phyloP scores from a whole-genome alignment of 257 asterid species.

The Nicotiana otophora region DNA sequence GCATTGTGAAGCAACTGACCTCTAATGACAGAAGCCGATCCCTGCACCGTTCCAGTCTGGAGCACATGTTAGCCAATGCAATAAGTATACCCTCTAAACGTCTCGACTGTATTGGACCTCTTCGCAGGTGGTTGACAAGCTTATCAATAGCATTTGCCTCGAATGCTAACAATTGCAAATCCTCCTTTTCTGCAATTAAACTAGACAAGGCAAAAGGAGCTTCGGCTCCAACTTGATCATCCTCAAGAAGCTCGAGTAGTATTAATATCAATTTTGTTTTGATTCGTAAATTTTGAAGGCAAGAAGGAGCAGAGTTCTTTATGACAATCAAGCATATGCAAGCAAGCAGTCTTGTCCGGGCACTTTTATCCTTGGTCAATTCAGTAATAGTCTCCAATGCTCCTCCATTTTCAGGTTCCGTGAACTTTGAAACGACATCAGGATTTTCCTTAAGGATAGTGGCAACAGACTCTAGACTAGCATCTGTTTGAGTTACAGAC shows the following conservation, averaged over 20 bases:
- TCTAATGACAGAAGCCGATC: slow-evolving; percentile 53
- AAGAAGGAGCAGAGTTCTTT: slow-evolving; percentile 49
- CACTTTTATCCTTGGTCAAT: slow-evolving; percentile 66
- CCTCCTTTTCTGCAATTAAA: slow-evolving; percentile 73
- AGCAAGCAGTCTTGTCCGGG: slow-evolving; percentile 81
- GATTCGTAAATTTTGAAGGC: slow-evolving; percentile 53
- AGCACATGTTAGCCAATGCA: slow-evolving; percentile 76
- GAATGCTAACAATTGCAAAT: slow-evolving; percentile 71
- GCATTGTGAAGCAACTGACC: slow-evolving; percentile 42
- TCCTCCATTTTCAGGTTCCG: slow-evolving; percentile 68
- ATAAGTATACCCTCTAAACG: slow-evolving; percentile 69
- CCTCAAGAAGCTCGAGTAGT: slow-evolving; percentile 77
- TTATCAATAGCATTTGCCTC: slow-evolving; percentile 59
- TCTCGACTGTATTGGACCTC: slow-evolving; percentile 46
- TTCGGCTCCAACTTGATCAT: slow-evolving; percentile 95
- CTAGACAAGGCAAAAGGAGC: slow-evolving; percentile 74
- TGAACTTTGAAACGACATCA: slow-evolving; percentile 56
- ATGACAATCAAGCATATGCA: slow-evolving; percentile 67
- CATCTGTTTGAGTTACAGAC: slow-evolving; percentile 68
- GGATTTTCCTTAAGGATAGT: slow-evolving; percentile 63
- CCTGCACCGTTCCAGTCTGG: slow-evolving; percentile 82
- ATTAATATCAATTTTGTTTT: slow-evolving; percentile 53
- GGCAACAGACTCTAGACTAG: slow-evolving; percentile 82
- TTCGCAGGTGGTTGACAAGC: slow-evolving; percentile 49
- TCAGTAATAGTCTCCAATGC: slow-evolving; percentile 52